Evolutionary conservation across 306 rosid species (phyloP), one percentile per base, ranked within the genome.

Genomic region (Quercus berberidifolia): DNA sequence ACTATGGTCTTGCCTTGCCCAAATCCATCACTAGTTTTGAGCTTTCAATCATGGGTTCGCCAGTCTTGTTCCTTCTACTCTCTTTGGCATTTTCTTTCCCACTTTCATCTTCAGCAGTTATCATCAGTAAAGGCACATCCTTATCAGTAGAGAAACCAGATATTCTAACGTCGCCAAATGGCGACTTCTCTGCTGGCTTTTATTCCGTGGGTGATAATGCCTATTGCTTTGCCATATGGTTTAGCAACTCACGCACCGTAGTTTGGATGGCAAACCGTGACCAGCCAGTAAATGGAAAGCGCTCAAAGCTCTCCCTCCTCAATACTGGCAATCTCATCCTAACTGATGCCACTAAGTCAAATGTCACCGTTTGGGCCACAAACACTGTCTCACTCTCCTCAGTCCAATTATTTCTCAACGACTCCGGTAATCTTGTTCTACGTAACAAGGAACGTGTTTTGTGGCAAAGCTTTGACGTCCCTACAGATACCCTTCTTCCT

Each of bases 261-360:
- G 83, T 83, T 5, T 90, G 92, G 91, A 88, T 77, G 81, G 90
- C 87, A 0, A 86, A 88, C 6, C 86, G 88, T 6, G 84, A 84
- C 70, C 31, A 69, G 0, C 89, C 88, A 0, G 93, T 87, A 13
- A 89, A 87, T 69, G 88, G 89, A 6, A 78, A 74, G 65, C 73
- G 63, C 75, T 89, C 96, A 5, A 86, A 67, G 75, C 83, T 91
- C 51, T 35, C 80, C 19, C 88, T 91, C 18, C 83, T 76, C 7
- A 28, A 69, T 8, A 68, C 69, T 6, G 86, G 96, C 1, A 81
- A 87, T 6, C 88, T 91, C 20, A 60, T 76, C 52, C 51, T 89
- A 60, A 74, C 6, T 1, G 90, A 87, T 30, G 84, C 85, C 0
- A 89, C 64, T 26, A 38, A 59, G 5, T 79, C 55, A 64, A 33